A percentile compares a stretch with the other conserved stretches of the same genome.
Evolutionary conservation across 441 rosid genomes (phyloP).

Genomic region (Bocquillonia castaneifolia): DNA sequence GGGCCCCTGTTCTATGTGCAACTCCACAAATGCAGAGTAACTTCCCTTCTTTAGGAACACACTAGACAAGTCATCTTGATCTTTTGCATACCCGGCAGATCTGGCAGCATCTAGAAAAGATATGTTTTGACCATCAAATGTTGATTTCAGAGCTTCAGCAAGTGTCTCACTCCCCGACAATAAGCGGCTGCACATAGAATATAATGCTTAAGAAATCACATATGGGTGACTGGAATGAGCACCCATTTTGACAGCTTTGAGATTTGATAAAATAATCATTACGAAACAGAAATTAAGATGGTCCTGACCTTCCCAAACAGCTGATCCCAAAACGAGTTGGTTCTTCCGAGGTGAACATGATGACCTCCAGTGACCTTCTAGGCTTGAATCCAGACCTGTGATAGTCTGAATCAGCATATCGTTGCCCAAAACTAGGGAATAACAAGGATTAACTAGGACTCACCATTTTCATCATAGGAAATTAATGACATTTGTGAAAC

Average conservation of each 20-base stretch:
- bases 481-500: too few species aligned
- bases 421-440: too few species aligned
- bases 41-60: slow-evolving; percentile 59
- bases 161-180: slow-evolving; percentile 65
- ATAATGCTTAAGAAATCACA: slow-evolving; percentile 22
- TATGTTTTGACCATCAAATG: slow-evolving; percentile 62
- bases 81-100: slow-evolving; percentile 71
- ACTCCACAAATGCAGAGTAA: slow-evolving; percentile 77
- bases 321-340: slow-evolving; percentile 89
- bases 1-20: slow-evolving; percentile 95
- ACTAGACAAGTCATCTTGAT: slow-evolving; percentile 47
- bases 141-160: slow-evolving; percentile 50
- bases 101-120: slow-evolving; percentile 76
- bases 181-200: slow-evolving; percentile 56
- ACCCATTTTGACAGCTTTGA: neutral
- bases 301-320: slow-evolving; percentile 53
- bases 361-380: slow-evolving; percentile 73
- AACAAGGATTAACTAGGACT: too few species aligned
- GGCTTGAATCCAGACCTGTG: slow-evolving; percentile 78
- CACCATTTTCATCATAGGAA: too few species aligned
- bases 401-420: too few species aligned
- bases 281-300: slow-evolving; percentile 5
- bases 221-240: neutral
- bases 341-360: slow-evolving; percentile 88
- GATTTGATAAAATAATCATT: slow-evolving; percentile 7